These are phyloP conservation scores for Nectriaceae sp. DNA, from an alignment of 2,329 filamentous ascomycete genomes.

Conservation along the genomic window DNA sequence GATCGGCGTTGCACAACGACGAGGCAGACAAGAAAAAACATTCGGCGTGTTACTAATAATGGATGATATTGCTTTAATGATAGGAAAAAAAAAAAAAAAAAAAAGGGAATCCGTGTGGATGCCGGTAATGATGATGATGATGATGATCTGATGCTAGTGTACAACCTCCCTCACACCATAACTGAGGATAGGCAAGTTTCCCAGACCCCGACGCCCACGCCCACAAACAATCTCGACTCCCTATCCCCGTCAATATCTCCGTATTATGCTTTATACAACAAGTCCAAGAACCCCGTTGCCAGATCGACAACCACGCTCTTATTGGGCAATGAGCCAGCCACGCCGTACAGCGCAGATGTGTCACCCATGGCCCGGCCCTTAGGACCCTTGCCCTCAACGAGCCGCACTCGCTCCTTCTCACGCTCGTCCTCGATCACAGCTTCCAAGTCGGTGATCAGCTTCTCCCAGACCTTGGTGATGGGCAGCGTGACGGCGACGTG, in stretches of 20 bases:
- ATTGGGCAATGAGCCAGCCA: conserved; percentile 91
- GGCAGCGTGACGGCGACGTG: conserved; percentile 93
- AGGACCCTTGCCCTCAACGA: conserved; percentile 66
- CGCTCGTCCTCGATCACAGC: conserved; percentile 69
- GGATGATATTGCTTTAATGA: neutral
- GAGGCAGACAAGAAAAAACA: neutral
- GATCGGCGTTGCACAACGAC: neutral
- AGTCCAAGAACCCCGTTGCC: conserved; percentile 88
- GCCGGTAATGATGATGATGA: neutral
- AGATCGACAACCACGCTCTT: conserved; percentile 93
- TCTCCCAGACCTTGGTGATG: conserved; percentile 78
- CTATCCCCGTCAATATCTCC: conserved; percentile 3
- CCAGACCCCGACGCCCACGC: neutral
- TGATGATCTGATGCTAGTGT: neutral
- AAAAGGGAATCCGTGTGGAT: neutral
- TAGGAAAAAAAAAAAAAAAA: neutral
- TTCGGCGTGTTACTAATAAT: neutral
- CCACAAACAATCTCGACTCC: neutral
- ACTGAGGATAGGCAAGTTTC: neutral
- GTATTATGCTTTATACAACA: conserved; percentile 81
- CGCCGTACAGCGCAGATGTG: conserved; percentile 87
- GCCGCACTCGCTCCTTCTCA: conserved; percentile 75
- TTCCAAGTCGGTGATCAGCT: conserved; percentile 73
- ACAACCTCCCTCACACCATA: neutral
- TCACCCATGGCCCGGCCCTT: conserved; percentile 74